Conservation (phyloP, 192 early-diverging fungal species). For the Borealophlyctis nickersoniae region DNA sequence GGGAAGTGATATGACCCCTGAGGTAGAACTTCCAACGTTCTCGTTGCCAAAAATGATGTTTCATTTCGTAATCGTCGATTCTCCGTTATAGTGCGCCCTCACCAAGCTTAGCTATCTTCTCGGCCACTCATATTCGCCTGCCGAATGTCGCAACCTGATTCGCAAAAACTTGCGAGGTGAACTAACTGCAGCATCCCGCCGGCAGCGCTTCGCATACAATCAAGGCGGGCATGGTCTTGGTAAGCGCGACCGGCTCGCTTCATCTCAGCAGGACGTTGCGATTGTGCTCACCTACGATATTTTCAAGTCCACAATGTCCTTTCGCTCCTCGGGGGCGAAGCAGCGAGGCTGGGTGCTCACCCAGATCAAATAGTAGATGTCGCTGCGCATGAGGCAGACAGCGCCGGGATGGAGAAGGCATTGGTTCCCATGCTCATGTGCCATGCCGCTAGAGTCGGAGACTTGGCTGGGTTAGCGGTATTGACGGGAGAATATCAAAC, state of each 20-base stretch:
- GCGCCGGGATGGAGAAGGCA: slow-evolving; percentile 58
- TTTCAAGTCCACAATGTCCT: background rate
- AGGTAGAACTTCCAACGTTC: slow-evolving; percentile 39
- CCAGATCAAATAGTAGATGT: background rate
- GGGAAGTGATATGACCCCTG: slow-evolving; percentile 92
- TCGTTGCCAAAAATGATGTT: no score
- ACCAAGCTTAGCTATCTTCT: slow-evolving; percentile 94
- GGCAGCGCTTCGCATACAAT: slow-evolving; percentile 66
- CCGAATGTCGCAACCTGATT: slow-evolving; percentile 75
- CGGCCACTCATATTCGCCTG: slow-evolving; percentile 62
- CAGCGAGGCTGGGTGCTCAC: no score
- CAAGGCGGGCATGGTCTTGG: slow-evolving; percentile 53
- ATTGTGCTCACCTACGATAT: background rate
- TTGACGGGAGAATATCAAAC: slow-evolving; percentile 54
- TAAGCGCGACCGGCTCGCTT: slow-evolving; percentile 20
- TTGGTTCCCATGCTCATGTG: slow-evolving; percentile 83
- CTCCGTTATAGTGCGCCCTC: slow-evolving; percentile 68
- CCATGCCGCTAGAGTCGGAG: slow-evolving; percentile 79
- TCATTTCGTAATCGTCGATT: no score
- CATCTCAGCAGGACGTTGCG: slow-evolving; percentile 20
- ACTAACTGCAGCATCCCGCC: slow-evolving; percentile 67
- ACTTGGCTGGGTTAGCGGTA: slow-evolving; percentile 71
- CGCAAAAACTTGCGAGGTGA: slow-evolving; percentile 88
- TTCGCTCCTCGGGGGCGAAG: slow-evolving; percentile 15
- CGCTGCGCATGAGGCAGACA: slow-evolving; percentile 8